Evolutionary conservation across 345 rosid genomes (phyloP), one percentile per base, ranked within the genome.

Genomic region (Anacardium occidentale): DNA sequence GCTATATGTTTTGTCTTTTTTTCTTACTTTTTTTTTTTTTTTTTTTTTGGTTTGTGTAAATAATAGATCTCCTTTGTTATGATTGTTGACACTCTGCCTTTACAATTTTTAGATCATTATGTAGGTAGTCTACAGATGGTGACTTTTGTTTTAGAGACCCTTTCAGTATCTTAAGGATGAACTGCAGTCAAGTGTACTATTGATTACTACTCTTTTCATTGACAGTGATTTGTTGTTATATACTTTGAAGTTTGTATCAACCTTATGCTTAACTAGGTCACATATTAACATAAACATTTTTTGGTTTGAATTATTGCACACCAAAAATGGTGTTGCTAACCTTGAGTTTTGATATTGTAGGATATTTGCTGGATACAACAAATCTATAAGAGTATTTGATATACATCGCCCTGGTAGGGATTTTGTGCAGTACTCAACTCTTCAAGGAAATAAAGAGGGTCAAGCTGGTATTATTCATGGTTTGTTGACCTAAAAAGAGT

Each of bases 391-490:
- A 82, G 88, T 87, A 60, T 95, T 95, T 78, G 97, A 95, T 64
- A 64, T 95, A 75, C 99, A 95, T 75, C 96, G 94, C 58, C 99
- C 99, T 42, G 98, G 98, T 80, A 86, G 99, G 85, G 99, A 92
- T 77, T 92, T 88, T 63, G 70, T 76, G 48, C 89, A 85, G 64
- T 82, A 86, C 82, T 87, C 98, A 45, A 95, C 94, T 14, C 68
- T 87, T 62, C 87, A 92, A 73, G 89, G 89, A 80, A 88, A 91
- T 22, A 92, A 92, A 83, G 98, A 95, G 50, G 98, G 99, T 59
- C 99, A 95, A 82, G 80, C 94, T 72, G 98, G 99, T 91, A 5
- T n/a, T 47, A 60, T 64, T 73, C 61, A 60, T 58, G 48, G 47
- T 48, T 57, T 68, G 50, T 62, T 57, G 20, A 45, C 57, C 50